A percentile compares a stretch with the other conserved stretches of the same genome.
phyloP scores from a whole-genome alignment of 2,329 filamentous ascomycete species.

The Trichoderma arundinaceum region DNA sequence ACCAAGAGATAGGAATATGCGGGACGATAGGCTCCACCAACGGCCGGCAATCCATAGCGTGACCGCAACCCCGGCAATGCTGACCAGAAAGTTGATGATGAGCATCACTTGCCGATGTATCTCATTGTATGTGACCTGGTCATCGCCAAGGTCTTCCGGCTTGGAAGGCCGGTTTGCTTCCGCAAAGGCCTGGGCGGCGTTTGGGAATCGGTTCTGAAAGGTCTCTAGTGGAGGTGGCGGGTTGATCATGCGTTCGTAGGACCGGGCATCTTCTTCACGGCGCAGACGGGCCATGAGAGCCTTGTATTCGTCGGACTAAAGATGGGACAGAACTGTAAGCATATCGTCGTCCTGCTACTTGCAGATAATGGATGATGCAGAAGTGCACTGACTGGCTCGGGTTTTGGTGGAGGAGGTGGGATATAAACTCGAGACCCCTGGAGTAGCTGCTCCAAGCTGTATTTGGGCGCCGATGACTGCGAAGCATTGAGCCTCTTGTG shows the following conservation, averaged over 20 bases:
- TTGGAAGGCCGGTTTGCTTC: slow-evolving; percentile 57
- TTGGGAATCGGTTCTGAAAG: slow-evolving; percentile 64
- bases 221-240: slow-evolving; percentile 61
- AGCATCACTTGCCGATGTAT: slow-evolving; percentile 81
- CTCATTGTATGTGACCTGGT: slow-evolving; percentile 72
- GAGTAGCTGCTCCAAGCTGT: slow-evolving; percentile 72
- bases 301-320: slow-evolving; percentile 79
- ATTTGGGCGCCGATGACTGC: slow-evolving; percentile 39
- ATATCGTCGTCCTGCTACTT: slow-evolving; percentile 16
- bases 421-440: slow-evolving; percentile 74
- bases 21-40: slow-evolving; percentile 74
- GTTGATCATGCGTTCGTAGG: slow-evolving; percentile 81
- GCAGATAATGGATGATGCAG: neutral
- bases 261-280: slow-evolving; percentile 78
- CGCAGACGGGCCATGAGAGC: slow-evolving; percentile 86
- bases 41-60: slow-evolving; percentile 79
- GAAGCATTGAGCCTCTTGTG: slow-evolving; percentile 57
- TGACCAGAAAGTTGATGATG: slow-evolving; percentile 88
- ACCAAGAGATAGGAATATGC: slow-evolving; percentile 73
- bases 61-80: slow-evolving; percentile 77
- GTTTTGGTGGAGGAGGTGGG: slow-evolving; percentile 80
- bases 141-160: slow-evolving; percentile 57
- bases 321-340: slow-evolving; percentile 8
- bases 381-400: slow-evolving; percentile 67
- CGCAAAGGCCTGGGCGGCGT: slow-evolving; percentile 61